Evolutionary conservation across 2,329 filamentous ascomycete species (phyloP).

Genomic region (Phialophora tarda): DNA sequence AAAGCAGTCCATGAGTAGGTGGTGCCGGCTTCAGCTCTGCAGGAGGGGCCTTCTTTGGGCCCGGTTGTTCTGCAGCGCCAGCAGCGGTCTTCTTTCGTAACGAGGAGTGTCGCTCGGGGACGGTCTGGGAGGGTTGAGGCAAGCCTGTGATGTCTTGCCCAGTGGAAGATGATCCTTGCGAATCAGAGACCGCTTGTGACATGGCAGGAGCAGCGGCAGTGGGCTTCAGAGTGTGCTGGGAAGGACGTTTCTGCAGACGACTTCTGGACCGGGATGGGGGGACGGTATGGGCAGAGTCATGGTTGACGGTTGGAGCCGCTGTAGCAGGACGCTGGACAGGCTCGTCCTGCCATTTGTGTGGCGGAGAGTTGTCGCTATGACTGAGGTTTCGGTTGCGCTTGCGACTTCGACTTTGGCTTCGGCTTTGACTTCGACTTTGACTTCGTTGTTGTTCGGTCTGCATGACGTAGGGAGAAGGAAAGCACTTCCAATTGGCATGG

Average conservation of each 20-base stretch:
- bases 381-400: slow-evolving; percentile 12
- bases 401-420: slow-evolving; percentile 10
- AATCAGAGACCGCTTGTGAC: slow-evolving; percentile 8
- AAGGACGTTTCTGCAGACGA: slow-evolving; percentile 25
- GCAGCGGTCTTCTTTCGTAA: slow-evolving; percentile 20
- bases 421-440: slow-evolving; percentile 11
- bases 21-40: slow-evolving; percentile 12
- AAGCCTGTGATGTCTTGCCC: slow-evolving; percentile 22
- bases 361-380: slow-evolving; percentile 13
- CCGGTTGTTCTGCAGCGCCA: slow-evolving; percentile 7
- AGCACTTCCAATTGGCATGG: slow-evolving; percentile 5
- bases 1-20: slow-evolving; percentile 12
- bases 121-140: slow-evolving; percentile 20
- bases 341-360: slow-evolving; percentile 8
- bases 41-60: slow-evolving; percentile 14
- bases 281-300: slow-evolving; percentile 8
- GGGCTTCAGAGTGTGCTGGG: slow-evolving; percentile 15
- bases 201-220: slow-evolving; percentile 19
- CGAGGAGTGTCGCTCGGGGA: slow-evolving; percentile 27
- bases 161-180: slow-evolving; percentile 1
- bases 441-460: slow-evolving; percentile 9
- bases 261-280: slow-evolving; percentile 25
- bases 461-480: slow-evolving; percentile 10
- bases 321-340: slow-evolving; percentile 6
- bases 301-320: slow-evolving; percentile 15